Percentiles rank a stretch among this genome's conserved stretches.
These are phyloP conservation scores for Mucor velutinosus DNA, from an alignment of 371 early-diverging fungal genomes.

Conservation along the genomic window DNA sequence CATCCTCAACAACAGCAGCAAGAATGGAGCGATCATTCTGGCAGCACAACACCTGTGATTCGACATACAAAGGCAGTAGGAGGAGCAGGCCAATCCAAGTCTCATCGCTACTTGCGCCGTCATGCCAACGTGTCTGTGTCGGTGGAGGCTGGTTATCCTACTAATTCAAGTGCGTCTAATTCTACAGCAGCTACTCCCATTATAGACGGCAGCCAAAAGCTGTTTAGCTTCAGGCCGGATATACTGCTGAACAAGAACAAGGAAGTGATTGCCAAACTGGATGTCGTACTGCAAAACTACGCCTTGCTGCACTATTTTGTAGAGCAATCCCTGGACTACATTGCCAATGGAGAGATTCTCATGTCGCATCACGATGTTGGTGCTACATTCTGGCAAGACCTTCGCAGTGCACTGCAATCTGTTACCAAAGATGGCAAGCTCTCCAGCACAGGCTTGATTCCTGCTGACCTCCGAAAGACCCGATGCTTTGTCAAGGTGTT, in stretches of 20 bases:
- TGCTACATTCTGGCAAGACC: conserved; percentile 43
- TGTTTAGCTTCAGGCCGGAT: conserved; percentile 33
- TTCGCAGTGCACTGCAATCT: conserved; percentile 29
- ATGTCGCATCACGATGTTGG: conserved; percentile 51
- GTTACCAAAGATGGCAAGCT: conserved; percentile 13
- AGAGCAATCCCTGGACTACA: conserved; percentile 48
- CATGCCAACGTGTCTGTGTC: neutral
- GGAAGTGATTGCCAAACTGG: conserved; percentile 26
- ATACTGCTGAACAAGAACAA: conserved; percentile 28
- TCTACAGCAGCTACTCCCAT: neutral
- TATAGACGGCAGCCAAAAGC: neutral
- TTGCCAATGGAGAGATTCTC: conserved; percentile 62
- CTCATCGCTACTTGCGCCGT: conserved; percentile 19
- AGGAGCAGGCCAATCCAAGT: neutral
- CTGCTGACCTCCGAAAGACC: conserved; percentile 44
- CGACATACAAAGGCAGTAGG: neutral
- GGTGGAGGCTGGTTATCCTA: neutral
- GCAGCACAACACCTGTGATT: conserved; percentile 14
- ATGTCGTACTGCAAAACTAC: conserved; percentile 28
- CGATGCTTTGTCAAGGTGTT: conserved; percentile 74
- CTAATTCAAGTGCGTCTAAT: neutral
- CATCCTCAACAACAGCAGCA: neutral
- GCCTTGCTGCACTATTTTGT: conserved; percentile 46
- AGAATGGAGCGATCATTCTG: conserved; percentile 9
- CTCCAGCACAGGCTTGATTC: conserved; percentile 27